A percentile compares a stretch with the other conserved stretches of the same genome.
These are phyloP conservation scores for Scheffersomyces titani DNA, from an alignment of 1,139 yeast genomes.

Conservation along the genomic window DNA sequence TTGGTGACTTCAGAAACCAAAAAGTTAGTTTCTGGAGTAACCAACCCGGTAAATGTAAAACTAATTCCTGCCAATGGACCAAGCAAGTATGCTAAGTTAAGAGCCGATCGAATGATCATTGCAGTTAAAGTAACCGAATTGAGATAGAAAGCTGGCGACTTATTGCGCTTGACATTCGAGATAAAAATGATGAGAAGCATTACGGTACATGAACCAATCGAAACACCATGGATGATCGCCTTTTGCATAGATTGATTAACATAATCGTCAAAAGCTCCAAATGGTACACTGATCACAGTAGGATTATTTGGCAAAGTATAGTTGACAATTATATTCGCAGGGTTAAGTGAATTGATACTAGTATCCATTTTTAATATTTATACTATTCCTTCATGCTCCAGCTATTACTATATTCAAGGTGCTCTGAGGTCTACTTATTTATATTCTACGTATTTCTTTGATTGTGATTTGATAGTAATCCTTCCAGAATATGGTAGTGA, in stretches of 20 bases:
- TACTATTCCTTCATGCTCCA: background rate
- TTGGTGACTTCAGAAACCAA: slow-evolving; percentile 56
- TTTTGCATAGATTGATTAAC: slow-evolving; percentile 7
- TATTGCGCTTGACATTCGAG: slow-evolving; percentile 46
- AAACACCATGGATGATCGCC: slow-evolving; percentile 23
- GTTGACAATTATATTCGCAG: slow-evolving; percentile 10
- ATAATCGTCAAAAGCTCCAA: slow-evolving; percentile 13
- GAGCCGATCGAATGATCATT: slow-evolving; percentile 56
- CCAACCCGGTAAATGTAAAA: slow-evolving; percentile 50
- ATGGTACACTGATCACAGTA: slow-evolving; percentile 4
- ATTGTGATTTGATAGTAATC: background rate
- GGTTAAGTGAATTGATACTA: slow-evolving; percentile 4
- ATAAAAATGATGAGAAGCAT: slow-evolving; percentile 28
- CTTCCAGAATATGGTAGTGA: background rate
- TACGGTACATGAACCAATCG: slow-evolving; percentile 30
- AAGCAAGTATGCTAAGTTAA: slow-evolving; percentile 55
- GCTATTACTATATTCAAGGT: background rate
- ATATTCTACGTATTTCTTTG: background rate
- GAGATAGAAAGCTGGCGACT: slow-evolving; percentile 67
- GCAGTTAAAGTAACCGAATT: slow-evolving; percentile 61
- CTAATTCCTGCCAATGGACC: slow-evolving; percentile 55
- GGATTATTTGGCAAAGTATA: slow-evolving; percentile 13
- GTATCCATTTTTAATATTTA: background rate
- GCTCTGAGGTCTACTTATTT: background rate
- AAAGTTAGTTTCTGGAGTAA: slow-evolving; percentile 12